Evolutionary conservation across 495 filamentous ascomycete genomes (phyloP).

Genomic region (Astrothelium macrocarpum): DNA sequence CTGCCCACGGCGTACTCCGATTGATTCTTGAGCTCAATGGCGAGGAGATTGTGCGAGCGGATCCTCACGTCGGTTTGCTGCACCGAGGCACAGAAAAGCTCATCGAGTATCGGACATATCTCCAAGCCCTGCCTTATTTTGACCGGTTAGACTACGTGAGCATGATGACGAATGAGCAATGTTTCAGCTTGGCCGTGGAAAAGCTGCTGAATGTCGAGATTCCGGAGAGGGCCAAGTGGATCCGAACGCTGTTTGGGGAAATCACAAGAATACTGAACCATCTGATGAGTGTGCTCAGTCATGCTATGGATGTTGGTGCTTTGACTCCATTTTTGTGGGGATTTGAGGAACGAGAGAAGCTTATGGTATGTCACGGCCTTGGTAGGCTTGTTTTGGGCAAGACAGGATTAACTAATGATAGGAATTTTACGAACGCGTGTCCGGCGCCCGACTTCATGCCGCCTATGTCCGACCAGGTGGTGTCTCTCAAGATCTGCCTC

Average conservation of each 20-base stretch:
- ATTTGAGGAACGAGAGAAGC: conserved; percentile 98
- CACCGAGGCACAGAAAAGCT: conserved; percentile 99
- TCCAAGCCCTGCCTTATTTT: conserved; percentile 97
- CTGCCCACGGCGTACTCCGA: conserved; percentile 95
- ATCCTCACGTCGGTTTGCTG: conserved; percentile 93
- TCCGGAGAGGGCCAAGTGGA: conserved; percentile 91
- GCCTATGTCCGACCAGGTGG: conserved; percentile 97
- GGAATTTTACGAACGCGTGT: conserved; percentile 99
- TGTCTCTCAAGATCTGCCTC: conserved; percentile 87
- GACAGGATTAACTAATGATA: conserved; percentile 28
- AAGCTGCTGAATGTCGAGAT: conserved; percentile 98
- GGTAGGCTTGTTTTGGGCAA: background rate
- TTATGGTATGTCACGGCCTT: conserved; percentile 63
- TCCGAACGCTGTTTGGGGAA: conserved; percentile 92
- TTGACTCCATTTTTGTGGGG: conserved; percentile 99
- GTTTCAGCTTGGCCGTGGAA: conserved; percentile 88
- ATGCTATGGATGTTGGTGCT: conserved; percentile 99
- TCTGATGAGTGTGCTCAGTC: conserved; percentile 93
- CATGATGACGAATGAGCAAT: conserved; percentile 99
- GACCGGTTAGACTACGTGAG: conserved; percentile 98
- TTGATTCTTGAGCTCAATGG: conserved; percentile 97
- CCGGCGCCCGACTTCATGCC: conserved; percentile 93
- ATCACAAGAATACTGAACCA: conserved; percentile 95
- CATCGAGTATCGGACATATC: conserved; percentile 99
- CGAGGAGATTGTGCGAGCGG: conserved; percentile 91